Evolutionary conservation across 306 rosid species (phyloP).

Genomic region (Arachis hypogaea): DNA sequence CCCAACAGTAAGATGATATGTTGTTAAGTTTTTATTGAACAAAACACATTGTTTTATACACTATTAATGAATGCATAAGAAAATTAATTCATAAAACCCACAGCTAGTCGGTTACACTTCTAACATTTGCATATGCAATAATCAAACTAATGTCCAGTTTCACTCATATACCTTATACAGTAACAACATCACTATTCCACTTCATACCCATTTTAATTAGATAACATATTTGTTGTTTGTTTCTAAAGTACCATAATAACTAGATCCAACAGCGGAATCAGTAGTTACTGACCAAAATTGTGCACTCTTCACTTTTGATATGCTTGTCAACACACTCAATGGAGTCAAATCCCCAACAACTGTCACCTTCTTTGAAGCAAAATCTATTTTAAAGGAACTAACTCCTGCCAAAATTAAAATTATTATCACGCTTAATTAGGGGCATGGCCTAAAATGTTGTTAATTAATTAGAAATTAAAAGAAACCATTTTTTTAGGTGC

Average conservation of each 20-base stretch:
- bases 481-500: no score
- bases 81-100: background rate
- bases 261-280: constrained; percentile 33
- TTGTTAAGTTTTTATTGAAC: no score
- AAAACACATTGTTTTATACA: no score
- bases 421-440: background rate
- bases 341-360: constrained; percentile 82
- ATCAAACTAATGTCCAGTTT: constrained; percentile 32
- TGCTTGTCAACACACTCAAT: constrained; percentile 67
- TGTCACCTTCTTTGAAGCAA: constrained; percentile 91
- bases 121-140: constrained; percentile 48
- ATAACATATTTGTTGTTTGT: constrained; percentile 38
- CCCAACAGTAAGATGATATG: no score
- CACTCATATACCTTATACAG: constrained; percentile 33
- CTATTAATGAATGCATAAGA: no score
- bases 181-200: background rate
- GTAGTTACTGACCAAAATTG: constrained; percentile 73
- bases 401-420: constrained; percentile 64
- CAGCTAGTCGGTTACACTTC: constrained; percentile 14
- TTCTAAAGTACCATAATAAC: constrained; percentile 29
- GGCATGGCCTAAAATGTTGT: background rate
- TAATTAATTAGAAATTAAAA: no score
- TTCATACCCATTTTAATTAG: constrained; percentile 16
- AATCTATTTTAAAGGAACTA: constrained; percentile 81
- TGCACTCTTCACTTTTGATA: constrained; percentile 92